Base-by-base conservation (phyloP, 176 grass and related monocot genomes). In the Luzula sylvatica region DNA sequence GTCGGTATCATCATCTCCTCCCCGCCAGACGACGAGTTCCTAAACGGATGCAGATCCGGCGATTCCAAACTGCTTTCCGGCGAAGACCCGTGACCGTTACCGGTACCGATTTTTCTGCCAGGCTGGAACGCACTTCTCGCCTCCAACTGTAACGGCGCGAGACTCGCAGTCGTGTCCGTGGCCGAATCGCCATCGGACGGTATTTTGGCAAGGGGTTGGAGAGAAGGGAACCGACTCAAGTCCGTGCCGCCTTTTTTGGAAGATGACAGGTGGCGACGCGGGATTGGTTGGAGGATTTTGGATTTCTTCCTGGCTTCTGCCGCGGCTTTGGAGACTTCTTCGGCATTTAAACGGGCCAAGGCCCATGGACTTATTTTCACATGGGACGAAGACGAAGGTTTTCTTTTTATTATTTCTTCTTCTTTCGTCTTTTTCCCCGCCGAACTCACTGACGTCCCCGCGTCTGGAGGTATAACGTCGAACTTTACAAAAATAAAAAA, bases 301-400 rank as follows among this genome's bases (percentile, higher is more conserved):
- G 92, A 98, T 76, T 82, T 98, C 67, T 90, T 98, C 52, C 69
- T 74, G 17, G 92, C 86, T 30, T 87, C 66, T 0, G 78, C 78
- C 11, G 92, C 92, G 65, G 82, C 86, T 78, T 83, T 98, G 15
- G 86, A 98, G 53, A 98, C 92, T 67, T 98, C 92, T 52, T 98
- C 92, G 1, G 92, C 86, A 25, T 98, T 98, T 42, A 98, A 78
- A 19, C 92, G 86, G 50, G 92, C 92, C 56, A 98, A 28, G 26
- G 92, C 86, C 92, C 92, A 98, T 57, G 92, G 86, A 55, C 78
- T 98, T 40, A 90, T 98, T 80, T 98, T 98, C 8, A 98, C 65
- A 19, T 75, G 50, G 26, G 78, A 77, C 8, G 70, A 38, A 26
- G 77, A 75, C 3, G 68, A 68, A 64, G 32, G 46, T 77, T 80